phyloP scores from a whole-genome alignment of 2,329 filamentous ascomycete genomes.

The Talaromyces atroroseus region DNA sequence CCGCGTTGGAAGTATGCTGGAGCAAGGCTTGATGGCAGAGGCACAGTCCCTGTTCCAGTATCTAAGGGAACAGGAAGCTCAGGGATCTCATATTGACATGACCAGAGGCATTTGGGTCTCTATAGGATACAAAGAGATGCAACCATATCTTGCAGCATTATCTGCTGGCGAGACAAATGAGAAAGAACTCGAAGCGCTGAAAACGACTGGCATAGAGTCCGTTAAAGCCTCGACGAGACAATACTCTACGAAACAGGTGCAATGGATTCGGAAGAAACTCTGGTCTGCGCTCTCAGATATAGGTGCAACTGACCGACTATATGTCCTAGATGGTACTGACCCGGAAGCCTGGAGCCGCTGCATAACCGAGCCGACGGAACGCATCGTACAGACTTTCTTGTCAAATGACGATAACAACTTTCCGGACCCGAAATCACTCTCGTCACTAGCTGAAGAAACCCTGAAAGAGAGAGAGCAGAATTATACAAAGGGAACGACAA shows the following conservation, averaged over 20 bases:
- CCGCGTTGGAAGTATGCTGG: slow-evolving; percentile 80
- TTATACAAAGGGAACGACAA: slow-evolving; percentile 26
- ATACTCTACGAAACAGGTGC: slow-evolving; percentile 77
- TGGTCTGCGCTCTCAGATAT: slow-evolving; percentile 61
- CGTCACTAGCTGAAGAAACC: slow-evolving; percentile 51
- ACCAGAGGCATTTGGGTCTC: slow-evolving; percentile 90
- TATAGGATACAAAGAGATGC: slow-evolving; percentile 91
- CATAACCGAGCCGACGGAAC: slow-evolving; percentile 62
- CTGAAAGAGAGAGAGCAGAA: slow-evolving; percentile 51
- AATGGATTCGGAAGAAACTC: slow-evolving; percentile 82
- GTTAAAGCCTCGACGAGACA: slow-evolving; percentile 80
- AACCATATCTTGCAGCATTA: slow-evolving; percentile 58
- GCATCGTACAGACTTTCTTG: slow-evolving; percentile 61
- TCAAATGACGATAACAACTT: slow-evolving; percentile 42
- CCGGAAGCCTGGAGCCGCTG: slow-evolving; percentile 54
- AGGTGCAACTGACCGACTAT: slow-evolving; percentile 55
- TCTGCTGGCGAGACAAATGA: slow-evolving; percentile 21
- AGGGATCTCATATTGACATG: slow-evolving; percentile 59
- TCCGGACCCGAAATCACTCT: slow-evolving; percentile 54
- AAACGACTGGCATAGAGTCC: slow-evolving; percentile 59
- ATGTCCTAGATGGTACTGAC: slow-evolving; percentile 75
- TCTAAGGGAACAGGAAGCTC: slow-evolving; percentile 38
- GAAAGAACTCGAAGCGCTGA: slow-evolving; percentile 51
- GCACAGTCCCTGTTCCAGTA: slow-evolving; percentile 51
- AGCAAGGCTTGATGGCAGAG: slow-evolving; percentile 59